Percentiles rank a stretch among this genome's conserved stretches.
Conservation (phyloP, 768 basidiomycete species). For the Rhodotorula toruloides region DNA sequence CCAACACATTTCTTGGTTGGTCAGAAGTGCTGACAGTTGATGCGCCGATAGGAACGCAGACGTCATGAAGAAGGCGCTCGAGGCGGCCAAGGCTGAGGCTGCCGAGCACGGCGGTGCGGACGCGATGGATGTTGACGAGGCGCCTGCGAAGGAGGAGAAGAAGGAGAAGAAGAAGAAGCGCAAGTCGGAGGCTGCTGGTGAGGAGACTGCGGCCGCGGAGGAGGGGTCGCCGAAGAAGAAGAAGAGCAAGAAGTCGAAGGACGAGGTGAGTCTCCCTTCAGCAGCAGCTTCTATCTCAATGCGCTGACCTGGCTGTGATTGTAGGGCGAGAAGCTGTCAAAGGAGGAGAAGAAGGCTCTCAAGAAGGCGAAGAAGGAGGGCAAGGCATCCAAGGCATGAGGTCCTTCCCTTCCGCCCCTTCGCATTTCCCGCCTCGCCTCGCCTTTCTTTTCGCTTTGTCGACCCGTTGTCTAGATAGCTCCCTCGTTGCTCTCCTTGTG, state of each 20-base stretch:
- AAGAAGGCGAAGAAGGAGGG: slow-evolving; percentile 22
- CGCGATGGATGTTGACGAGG: slow-evolving; percentile 28
- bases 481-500: neutral
- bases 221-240: slow-evolving; percentile 13
- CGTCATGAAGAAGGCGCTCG: slow-evolving; percentile 33
- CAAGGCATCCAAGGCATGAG: slow-evolving; percentile 27
- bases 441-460: neutral
- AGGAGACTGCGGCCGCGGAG: slow-evolving; percentile 8
- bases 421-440: neutral
- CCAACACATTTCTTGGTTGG: neutral
- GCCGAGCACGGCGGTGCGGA: slow-evolving; percentile 21
- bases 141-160: slow-evolving; percentile 31
- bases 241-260: slow-evolving; percentile 30
- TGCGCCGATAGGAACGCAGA: slow-evolving; percentile 19
- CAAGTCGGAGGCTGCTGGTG: slow-evolving; percentile 14
- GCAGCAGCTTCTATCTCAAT: too few species aligned
- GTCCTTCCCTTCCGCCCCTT: neutral
- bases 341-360: slow-evolving; percentile 28
- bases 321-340: slow-evolving; percentile 11
- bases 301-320: neutral
- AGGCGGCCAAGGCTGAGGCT: slow-evolving; percentile 17
- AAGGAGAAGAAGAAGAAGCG: slow-evolving; percentile 24
- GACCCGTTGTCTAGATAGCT: slow-evolving; percentile 1
- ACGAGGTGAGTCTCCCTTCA: neutral
- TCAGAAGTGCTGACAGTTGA: neutral